phyloP scores from a whole-genome alignment of 2,329 filamentous ascomycete species.

The Corinectria fuckeliana region DNA sequence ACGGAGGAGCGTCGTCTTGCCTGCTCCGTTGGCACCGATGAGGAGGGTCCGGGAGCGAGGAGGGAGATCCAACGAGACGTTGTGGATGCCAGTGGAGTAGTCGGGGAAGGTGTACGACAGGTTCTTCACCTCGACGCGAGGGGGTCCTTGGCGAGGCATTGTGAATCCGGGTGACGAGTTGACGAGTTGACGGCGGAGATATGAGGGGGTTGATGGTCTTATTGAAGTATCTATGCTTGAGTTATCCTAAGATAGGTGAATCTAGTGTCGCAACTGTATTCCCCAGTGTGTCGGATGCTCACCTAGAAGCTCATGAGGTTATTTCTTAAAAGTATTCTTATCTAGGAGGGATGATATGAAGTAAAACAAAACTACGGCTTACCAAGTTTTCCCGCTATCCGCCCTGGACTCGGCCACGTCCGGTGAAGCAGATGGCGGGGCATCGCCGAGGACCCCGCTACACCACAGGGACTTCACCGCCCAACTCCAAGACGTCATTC shows the following conservation, averaged over 20 bases:
- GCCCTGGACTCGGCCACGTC: not conserved
- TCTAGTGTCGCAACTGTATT: not conserved
- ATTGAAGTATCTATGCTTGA: not conserved
- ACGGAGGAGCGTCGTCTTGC: slow-evolving; percentile 95
- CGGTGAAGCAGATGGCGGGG: slow-evolving; percentile 28
- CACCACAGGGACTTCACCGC: slow-evolving; percentile 19
- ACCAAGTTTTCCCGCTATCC: slow-evolving; percentile 24
- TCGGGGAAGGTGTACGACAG: slow-evolving; percentile 92
- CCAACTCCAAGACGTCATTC: slow-evolving; percentile 31
- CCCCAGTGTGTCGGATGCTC: not conserved
- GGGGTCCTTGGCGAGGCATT: slow-evolving; percentile 45
- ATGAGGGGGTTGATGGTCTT: not conserved
- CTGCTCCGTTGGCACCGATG: slow-evolving; percentile 95
- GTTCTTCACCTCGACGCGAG: slow-evolving; percentile 74
- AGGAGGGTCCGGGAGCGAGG: slow-evolving; percentile 85
- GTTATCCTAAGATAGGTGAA: not conserved
- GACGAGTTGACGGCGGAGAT: not conserved
- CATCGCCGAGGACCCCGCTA: slow-evolving; percentile 26
- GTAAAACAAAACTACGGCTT: not conserved
- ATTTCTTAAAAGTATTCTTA: not conserved
- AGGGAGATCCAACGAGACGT: slow-evolving; percentile 79
- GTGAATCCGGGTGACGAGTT: slow-evolving; percentile 16
- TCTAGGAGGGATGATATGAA: not conserved
- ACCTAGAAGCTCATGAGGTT: not conserved
- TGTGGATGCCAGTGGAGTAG: slow-evolving; percentile 76